Evolutionary conservation across 1,284 basidiomycete genomes (phyloP).

Genomic region (Leccinum laetum): DNA sequence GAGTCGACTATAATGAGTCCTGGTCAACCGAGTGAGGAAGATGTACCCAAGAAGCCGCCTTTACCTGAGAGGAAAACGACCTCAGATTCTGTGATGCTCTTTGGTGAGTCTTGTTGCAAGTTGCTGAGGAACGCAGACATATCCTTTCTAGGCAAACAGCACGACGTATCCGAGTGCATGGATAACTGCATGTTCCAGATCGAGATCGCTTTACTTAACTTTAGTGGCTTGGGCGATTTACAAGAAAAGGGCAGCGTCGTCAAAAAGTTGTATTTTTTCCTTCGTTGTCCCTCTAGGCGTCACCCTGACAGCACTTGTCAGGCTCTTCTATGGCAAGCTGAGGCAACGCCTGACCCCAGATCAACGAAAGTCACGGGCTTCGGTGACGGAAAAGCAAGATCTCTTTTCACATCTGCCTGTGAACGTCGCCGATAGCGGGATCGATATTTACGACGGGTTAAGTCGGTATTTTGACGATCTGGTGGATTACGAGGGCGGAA

Average conservation of each 20-base stretch:
- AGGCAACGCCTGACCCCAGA: slow-evolving; percentile 68
- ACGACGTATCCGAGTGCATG: slow-evolving; percentile 98
- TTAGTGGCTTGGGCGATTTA: slow-evolving; percentile 59
- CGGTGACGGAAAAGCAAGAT: slow-evolving; percentile 85
- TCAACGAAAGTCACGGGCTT: slow-evolving; percentile 48
- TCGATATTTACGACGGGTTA: slow-evolving; percentile 93
- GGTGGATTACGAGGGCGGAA: slow-evolving; percentile 87
- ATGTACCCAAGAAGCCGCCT: slow-evolving; percentile 48
- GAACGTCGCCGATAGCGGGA: slow-evolving; percentile 85
- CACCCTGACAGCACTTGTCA: slow-evolving; percentile 31
- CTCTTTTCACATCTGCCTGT: slow-evolving; percentile 94
- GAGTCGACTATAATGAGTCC: slow-evolving; percentile 39
- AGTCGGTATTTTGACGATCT: slow-evolving; percentile 91
- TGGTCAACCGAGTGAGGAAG: slow-evolving; percentile 23
- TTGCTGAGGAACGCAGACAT: background rate
- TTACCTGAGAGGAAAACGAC: slow-evolving; percentile 60
- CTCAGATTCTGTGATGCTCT: slow-evolving; percentile 85
- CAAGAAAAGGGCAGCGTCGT: slow-evolving; percentile 71
- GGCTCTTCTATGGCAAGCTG: slow-evolving; percentile 88
- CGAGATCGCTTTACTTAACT: slow-evolving; percentile 85
- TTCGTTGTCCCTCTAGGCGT: background rate
- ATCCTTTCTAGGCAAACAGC: slow-evolving; percentile 75
- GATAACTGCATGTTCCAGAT: slow-evolving; percentile 99
- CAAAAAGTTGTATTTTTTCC: slow-evolving; percentile 56
- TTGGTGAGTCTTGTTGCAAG: slow-evolving; percentile 55